These are phyloP conservation scores for Ligustrum vulgare DNA, from an alignment of 257 asterid genomes.

Conservation along the genomic window DNA sequence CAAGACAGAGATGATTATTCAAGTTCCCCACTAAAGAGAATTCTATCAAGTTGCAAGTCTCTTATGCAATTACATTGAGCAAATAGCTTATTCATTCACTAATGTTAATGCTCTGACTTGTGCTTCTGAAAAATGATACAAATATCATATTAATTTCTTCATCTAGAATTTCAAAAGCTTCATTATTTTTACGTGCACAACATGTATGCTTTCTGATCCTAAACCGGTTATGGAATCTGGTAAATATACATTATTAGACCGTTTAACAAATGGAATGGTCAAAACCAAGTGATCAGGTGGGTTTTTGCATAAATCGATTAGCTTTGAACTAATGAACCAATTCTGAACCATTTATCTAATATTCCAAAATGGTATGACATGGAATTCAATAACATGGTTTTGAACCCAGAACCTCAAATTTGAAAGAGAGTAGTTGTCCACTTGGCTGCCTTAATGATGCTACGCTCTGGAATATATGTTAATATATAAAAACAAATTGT, in stretches of 20 bases:
- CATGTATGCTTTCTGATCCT: not conserved
- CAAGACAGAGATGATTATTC: not conserved
- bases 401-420: not conserved
- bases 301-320: not conserved
- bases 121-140: slow-evolving; percentile 2
- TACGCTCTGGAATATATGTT: not conserved
- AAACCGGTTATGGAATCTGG: not conserved
- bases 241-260: not conserved
- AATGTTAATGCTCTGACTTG: not conserved
- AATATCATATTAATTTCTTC: not conserved
- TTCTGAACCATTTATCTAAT: not conserved
- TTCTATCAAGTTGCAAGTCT: slow-evolving; percentile 13
- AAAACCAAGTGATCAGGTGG: not conserved
- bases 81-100: not conserved
- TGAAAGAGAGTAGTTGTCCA: not conserved
- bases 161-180: not conserved
- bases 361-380: not conserved
- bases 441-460: not conserved
- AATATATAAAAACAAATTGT: too few species aligned
- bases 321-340: not conserved
- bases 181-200: slow-evolving; percentile 4
- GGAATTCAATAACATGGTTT: not conserved
- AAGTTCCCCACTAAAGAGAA: not conserved
- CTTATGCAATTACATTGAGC: not conserved
- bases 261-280: not conserved